A percentile compares a stretch with the other conserved stretches of the same genome.
Conservation (phyloP, 2,329 filamentous ascomycete species). For the Alternaria atra region DNA sequence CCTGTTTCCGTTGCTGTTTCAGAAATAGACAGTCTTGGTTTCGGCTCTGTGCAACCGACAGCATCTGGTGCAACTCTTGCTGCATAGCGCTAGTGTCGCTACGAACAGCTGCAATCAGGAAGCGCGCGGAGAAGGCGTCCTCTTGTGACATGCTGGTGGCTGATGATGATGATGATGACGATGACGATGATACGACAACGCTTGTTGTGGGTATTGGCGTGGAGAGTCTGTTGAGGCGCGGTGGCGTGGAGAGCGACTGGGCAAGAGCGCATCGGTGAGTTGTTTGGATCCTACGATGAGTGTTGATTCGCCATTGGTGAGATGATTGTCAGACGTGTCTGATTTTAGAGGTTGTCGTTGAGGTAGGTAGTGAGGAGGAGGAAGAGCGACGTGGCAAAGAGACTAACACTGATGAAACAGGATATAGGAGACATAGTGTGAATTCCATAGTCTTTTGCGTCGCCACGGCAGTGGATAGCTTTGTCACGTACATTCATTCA, state of each 20-base stretch:
- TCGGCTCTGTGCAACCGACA: constrained; percentile 3
- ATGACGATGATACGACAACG: neutral
- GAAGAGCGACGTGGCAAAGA: neutral
- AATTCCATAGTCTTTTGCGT: neutral
- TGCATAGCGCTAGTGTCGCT: constrained; percentile 2
- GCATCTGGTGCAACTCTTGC: neutral
- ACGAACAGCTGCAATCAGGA: neutral
- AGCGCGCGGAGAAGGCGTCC: neutral
- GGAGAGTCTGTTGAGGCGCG: neutral
- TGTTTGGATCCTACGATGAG: neutral
- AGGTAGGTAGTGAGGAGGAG: neutral
- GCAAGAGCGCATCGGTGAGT: neutral
- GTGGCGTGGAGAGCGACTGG: neutral
- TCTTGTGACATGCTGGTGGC: constrained; percentile 5
- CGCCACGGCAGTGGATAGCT: neutral
- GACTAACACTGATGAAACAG: neutral
- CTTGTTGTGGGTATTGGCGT: neutral
- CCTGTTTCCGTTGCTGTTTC: neutral
- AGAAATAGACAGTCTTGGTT: constrained; percentile 4
- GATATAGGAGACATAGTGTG: neutral
- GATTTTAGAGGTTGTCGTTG: neutral
- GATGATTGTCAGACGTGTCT: neutral
- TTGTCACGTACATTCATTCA: neutral
- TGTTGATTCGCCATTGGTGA: neutral
- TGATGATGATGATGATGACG: neutral